Conservation (phyloP, 116 monocot genomes). For the Dioscorea cayenensis region DNA sequence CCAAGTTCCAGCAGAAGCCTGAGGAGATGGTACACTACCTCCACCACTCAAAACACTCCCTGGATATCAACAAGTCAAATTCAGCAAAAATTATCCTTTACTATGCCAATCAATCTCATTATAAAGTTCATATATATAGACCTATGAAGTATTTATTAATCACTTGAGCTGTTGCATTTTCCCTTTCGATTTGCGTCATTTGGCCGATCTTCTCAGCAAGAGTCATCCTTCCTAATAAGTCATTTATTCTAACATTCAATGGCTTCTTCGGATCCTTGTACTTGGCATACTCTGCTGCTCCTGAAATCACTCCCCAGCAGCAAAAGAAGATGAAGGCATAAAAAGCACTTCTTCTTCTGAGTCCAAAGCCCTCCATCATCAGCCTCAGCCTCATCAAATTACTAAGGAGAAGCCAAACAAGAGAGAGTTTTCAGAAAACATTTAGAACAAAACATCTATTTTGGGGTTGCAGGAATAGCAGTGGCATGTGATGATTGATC, state of each 20-base stretch:
- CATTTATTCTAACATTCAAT: conserved; percentile 26
- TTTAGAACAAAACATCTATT: too few relatives aligned
- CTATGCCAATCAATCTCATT: too few relatives aligned
- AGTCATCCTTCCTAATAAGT: conserved; percentile 42
- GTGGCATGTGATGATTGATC: too few relatives aligned
- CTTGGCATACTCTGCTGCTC: conserved; percentile 21
- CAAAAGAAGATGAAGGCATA: conserved; percentile 8
- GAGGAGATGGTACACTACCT: conserved; percentile 48
- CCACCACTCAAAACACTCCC: conserved; percentile 65
- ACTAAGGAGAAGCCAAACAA: too few relatives aligned
- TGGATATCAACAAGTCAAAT: conserved; percentile 6
- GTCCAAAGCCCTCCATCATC: neutral
- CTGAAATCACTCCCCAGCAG: conserved; percentile 11
- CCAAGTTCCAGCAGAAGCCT: conserved; percentile 42
- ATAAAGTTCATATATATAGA: neutral
- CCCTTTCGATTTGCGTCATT: conserved; percentile 53
- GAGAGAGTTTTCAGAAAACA: too few relatives aligned
- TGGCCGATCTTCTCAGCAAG: conserved; percentile 63
- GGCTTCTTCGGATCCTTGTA: conserved; percentile 34
- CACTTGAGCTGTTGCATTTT: conserved; percentile 26
- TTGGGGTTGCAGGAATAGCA: too few relatives aligned
- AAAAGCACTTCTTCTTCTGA: neutral
- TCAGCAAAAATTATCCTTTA: neutral
- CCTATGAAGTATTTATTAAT: conserved; percentile 55
- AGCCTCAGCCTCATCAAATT: neutral